These are phyloP conservation scores for Venturia asperata DNA, from an alignment of 2,329 filamentous ascomycete genomes.

Conservation along the genomic window DNA sequence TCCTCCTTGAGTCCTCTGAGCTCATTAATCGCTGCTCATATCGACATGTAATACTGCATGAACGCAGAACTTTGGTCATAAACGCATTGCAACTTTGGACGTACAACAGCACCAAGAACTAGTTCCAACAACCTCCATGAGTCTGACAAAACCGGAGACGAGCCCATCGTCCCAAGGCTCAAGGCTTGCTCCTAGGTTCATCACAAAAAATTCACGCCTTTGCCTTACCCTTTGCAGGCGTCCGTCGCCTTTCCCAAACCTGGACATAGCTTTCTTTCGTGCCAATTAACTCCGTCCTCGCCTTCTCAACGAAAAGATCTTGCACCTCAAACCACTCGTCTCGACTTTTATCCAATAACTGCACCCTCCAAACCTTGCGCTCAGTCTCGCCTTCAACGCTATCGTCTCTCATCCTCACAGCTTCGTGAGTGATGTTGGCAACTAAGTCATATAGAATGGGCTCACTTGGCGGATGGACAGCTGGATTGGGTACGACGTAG, in stretches of 20 bases:
- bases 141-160: background rate
- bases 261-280: conserved; percentile 92
- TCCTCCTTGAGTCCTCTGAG: background rate
- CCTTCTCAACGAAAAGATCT: conserved; percentile 85
- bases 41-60: background rate
- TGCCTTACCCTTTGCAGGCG: conserved; percentile 32
- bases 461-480: conserved; percentile 60
- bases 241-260: conserved; percentile 83
- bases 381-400: conserved; percentile 83
- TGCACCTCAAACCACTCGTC: conserved; percentile 91
- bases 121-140: background rate
- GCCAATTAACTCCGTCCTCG: conserved; percentile 82
- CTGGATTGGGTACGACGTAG: conserved; percentile 82
- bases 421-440: conserved; percentile 88
- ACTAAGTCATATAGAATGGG: conserved; percentile 94
- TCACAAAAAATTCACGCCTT: background rate
- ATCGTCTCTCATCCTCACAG: conserved; percentile 67
- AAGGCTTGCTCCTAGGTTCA: background rate
- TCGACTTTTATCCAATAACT: conserved; percentile 71
- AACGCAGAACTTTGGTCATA: background rate
- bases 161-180: background rate
- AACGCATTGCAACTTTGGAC: background rate
- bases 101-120: background rate
- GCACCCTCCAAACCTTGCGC: conserved; percentile 91
- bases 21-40: background rate